phyloP scores from a whole-genome alignment of 2,329 filamentous ascomycete genomes.

The Ciborinia camelliae region DNA sequence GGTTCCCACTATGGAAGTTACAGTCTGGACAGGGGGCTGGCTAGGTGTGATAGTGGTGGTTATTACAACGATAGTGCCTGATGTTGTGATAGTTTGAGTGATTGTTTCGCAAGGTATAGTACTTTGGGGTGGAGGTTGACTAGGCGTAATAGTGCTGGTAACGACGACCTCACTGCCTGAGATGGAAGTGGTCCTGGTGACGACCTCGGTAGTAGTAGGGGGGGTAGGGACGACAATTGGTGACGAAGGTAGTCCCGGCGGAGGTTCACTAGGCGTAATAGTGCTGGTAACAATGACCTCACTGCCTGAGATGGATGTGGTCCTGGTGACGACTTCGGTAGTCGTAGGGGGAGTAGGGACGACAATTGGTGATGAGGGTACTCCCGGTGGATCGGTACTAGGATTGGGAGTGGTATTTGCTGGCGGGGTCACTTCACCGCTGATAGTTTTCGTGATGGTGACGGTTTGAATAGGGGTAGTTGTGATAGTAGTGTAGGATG shows the following conservation, averaged over 20 bases:
- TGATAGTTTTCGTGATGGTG: conserved; percentile 11
- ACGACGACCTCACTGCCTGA: conserved; percentile 1
- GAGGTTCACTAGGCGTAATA: not conserved
- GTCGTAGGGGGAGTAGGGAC: not conserved
- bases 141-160: conserved; percentile 1
- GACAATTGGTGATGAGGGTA: not conserved
- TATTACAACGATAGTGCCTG: not conserved
- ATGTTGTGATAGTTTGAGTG: conserved; percentile 2
- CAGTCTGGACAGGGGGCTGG: not conserved
- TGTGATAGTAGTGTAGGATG: conserved; percentile 13
- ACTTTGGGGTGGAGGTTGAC: not conserved
- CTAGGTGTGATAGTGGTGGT: not conserved
- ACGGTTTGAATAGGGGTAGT: conserved; percentile 8
- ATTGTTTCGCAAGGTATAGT: not conserved
- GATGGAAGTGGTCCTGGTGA: not conserved
- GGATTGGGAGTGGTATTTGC: not conserved
- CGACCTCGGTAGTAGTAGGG: not conserved
- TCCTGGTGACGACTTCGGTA: not conserved
- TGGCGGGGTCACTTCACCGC: not conserved
- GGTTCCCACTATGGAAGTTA: not conserved
- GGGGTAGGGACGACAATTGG: no score
- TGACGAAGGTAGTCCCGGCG: no score
- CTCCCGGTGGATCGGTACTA: not conserved
- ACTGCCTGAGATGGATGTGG: conserved; percentile 5
- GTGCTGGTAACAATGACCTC: conserved; percentile 1